Percentiles rank a stretch among this genome's conserved stretches.
These are phyloP conservation scores for Trichosanthes cucumerina DNA, from an alignment of 306 rosid species.

Conservation along the genomic window DNA sequence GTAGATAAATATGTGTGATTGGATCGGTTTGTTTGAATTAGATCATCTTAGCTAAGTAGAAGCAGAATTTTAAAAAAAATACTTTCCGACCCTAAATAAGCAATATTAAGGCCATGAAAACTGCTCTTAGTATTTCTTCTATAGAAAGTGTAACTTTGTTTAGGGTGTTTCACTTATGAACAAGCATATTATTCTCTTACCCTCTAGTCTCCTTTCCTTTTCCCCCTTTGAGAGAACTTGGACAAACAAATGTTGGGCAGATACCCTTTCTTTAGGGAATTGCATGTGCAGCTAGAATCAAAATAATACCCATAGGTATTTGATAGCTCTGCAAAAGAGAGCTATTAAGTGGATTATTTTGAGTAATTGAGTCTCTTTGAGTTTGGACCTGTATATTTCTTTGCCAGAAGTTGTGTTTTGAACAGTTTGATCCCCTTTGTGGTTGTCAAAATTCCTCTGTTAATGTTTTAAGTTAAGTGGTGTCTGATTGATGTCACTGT, in stretches of 20 bases:
- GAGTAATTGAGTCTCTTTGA: too few relatives aligned
- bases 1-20: background rate
- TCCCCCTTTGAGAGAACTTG: background rate
- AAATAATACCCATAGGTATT: background rate
- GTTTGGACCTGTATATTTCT: too few relatives aligned
- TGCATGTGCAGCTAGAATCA: background rate
- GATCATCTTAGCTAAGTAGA: background rate
- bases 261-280: background rate
- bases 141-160: background rate
- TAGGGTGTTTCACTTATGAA: background rate
- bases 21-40: background rate
- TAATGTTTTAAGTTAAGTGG: too few relatives aligned
- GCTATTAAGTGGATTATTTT: too few relatives aligned
- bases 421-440: too few relatives aligned
- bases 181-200: background rate
- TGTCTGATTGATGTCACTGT: too few relatives aligned
- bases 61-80: background rate
- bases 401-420: too few relatives aligned
- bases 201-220: background rate
- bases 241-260: background rate
- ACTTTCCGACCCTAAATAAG: background rate
- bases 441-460: too few relatives aligned
- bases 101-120: background rate
- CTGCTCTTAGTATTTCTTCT: background rate
- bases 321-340: background rate